phyloP scores from a whole-genome alignment of 2,329 filamentous ascomycete species.

The Venturia carpophila region DNA sequence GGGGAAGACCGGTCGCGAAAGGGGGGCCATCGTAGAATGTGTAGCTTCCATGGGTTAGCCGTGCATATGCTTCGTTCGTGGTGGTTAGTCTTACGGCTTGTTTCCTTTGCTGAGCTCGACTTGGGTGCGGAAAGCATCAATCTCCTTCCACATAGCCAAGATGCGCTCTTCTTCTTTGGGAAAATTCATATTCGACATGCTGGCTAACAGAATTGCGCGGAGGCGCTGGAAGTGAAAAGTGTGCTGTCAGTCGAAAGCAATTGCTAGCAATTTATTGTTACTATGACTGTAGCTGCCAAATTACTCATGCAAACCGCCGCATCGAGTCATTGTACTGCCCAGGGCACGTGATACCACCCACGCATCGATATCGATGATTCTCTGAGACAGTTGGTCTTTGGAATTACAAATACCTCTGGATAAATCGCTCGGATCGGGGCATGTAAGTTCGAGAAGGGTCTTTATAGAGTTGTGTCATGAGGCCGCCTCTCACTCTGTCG shows the following conservation, averaged over 20 bases:
- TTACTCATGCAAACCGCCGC: background rate
- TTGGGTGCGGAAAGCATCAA: slow-evolving; percentile 83
- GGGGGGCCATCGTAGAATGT: slow-evolving; percentile 78
- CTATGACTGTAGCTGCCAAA: background rate
- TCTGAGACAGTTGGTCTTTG: no score
- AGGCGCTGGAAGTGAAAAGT: slow-evolving; percentile 5
- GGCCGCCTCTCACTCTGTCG: no score
- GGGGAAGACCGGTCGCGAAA: slow-evolving; percentile 50
- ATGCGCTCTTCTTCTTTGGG: slow-evolving; percentile 82
- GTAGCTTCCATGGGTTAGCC: slow-evolving; percentile 43
- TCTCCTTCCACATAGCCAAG: slow-evolving; percentile 81
- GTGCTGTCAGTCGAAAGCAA: background rate
- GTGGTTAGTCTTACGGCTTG: slow-evolving; percentile 40
- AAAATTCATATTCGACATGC: slow-evolving; percentile 60
- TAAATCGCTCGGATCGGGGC: no score
- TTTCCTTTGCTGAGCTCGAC: slow-evolving; percentile 77
- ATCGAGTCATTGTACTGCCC: no score
- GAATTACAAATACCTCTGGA: no score
- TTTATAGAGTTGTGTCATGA: no score
- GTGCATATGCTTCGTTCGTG: background rate
- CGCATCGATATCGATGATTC: background rate
- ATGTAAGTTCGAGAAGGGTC: no score
- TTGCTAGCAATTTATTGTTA: background rate
- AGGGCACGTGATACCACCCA: background rate
- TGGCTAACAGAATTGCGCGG: background rate